Evolutionary conservation across 1,284 basidiomycete genomes (phyloP), one percentile per base, ranked within the genome.

Genomic region (Prillingera fragicola): DNA sequence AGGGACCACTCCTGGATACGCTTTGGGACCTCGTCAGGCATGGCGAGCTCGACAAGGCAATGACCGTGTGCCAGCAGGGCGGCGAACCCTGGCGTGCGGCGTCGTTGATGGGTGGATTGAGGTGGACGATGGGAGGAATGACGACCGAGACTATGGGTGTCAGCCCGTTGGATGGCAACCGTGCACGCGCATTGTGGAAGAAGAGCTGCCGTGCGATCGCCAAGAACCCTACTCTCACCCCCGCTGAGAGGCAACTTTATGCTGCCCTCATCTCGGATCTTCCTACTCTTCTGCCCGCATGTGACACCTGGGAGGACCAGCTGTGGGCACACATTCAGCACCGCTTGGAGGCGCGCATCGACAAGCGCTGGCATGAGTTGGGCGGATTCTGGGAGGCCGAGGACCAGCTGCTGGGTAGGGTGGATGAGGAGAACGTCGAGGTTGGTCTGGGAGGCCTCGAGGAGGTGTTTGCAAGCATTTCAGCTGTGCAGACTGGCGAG

Each of bases 281-380:
- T 1, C 75, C 75, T 6, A 77, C 89, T 7, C 81, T 97, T 9
- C 61, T 78, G 3, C 78, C 82, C 0, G 83, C 86, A 4, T 92
- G 89, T 62, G 74, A 82, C 26, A 85, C 83, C 21, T 99, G 92
- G 91, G 85, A 92, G 64, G 94, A 98, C 62, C 82, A 90, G 55
- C 76, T 97, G 0, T 99, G 94, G 95, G 88, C 87, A 1, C 83
- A 89, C 55, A 76, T 94, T 45, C 84, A 84, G 58, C 77, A 90
- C 34, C 75, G 89, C 24, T 85, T 89, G 55, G 91, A 97, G 67
- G 82, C 54, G 14, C 49, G 66, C 34, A 48, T 73, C 33, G 70
- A 71, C 41, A 51, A 54, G n/a, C 51, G 59, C 29, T 62, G 65
- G 57, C 52, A 54, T n/a, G 59, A 69, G 28, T 54, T 71, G 9